Evolutionary conservation across 441 rosid genomes (phyloP).

Genomic region (Euphorbia celastroides): DNA sequence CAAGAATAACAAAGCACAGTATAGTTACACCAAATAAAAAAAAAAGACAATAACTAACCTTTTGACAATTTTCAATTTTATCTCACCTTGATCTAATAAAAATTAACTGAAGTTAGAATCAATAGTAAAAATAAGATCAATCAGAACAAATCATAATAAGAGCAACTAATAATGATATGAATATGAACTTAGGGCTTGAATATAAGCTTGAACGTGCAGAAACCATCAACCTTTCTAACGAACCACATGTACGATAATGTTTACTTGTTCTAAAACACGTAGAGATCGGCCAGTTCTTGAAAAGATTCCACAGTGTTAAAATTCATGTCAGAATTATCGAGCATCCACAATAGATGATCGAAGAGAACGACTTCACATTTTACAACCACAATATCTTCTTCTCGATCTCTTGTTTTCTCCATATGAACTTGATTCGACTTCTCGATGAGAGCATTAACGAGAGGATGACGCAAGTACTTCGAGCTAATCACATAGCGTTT

Average conservation of each 20-base stretch:
- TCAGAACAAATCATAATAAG: background rate
- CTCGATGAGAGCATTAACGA: constrained; percentile 58
- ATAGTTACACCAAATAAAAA: background rate
- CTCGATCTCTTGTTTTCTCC: background rate
- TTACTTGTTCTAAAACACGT: constrained; percentile 36
- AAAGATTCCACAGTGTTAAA: constrained; percentile 46
- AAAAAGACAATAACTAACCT: background rate
- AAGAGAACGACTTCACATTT: constrained; percentile 75
- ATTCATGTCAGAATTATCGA: constrained; percentile 63
- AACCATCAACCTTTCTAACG: background rate
- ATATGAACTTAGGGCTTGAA: too few relatives aligned
- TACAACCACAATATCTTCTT: constrained; percentile 38
- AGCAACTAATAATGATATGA: too few relatives aligned
- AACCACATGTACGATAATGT: background rate
- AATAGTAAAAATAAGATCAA: background rate
- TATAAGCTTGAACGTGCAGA: too few relatives aligned
- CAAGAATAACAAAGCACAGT: constrained; percentile 3
- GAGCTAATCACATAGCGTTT: constrained; percentile 61
- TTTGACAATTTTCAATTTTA: background rate
- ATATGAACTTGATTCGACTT: constrained; percentile 30
- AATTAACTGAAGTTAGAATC: constrained; percentile 11
- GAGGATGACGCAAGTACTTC: constrained; percentile 66
- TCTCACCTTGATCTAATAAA: constrained; percentile 6
- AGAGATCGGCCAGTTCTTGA: constrained; percentile 72
- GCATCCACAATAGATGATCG: constrained; percentile 78